Evolutionary conservation across 805 yeast genomes (phyloP), one percentile per base, ranked within the genome.

Genomic region (Kluyveromyces nonfermentans): DNA sequence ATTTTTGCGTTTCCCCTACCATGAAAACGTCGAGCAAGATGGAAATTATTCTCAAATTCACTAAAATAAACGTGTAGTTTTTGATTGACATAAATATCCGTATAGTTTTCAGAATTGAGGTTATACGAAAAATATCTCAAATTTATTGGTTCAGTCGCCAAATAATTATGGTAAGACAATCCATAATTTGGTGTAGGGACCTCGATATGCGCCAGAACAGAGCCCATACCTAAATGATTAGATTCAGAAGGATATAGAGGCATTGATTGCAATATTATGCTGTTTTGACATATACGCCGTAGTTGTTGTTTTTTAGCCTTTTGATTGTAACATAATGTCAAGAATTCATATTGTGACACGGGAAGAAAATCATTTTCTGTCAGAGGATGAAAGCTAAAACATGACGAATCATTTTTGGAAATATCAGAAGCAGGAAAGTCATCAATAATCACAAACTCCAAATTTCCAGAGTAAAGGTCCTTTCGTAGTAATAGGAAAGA

Each of bases 141-240:
- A 10, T 40, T 35, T 5, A 52, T 31, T 14, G 28, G 37, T 5
- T 46, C 36, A 6, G 25, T 28, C 6, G 40, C 17, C 7, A 38
- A 22, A 5, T 45, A 43, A 17, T 44, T 40, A n/a, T 30, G 31
- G 41, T 50, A 48, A 14, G 49, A 42, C 40, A 50, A 46, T 3
- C 38, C 15, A n/a, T 55, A 28, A n/a, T 49, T 43, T 5, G 55
- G 39, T 2, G 46, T 46, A 9, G 63, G 63, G 12, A 58, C 61
- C 10, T 54, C 50, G n/a, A 57, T 50, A 41, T 53, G 59, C 2
- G 60, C 55, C 2, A 57, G 50, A 17, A 51, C 18, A 6, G 55
- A 41, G 7, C 63, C 63, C 10, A 56, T 48, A 1, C 63, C 63
- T n/a, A 52, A 47, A 14, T 51, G 42, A 17, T 50, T 50, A 1